Evolutionary conservation across 805 yeast species (phyloP).

Genomic region (Kluyveromyces dobzhanskii): DNA sequence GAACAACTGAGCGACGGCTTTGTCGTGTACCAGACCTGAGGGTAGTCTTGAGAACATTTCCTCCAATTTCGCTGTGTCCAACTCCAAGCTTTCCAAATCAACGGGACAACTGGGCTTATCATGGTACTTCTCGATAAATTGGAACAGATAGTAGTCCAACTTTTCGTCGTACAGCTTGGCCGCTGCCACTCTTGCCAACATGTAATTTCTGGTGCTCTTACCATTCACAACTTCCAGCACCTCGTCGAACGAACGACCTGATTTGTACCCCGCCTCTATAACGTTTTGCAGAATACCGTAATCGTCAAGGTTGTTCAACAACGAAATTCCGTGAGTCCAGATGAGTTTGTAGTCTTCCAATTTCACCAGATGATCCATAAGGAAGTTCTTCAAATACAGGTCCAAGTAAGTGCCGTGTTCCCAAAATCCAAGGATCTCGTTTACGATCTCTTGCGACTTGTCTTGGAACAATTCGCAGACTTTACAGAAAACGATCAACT

Average conservation of each 20-base stretch:
- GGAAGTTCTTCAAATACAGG: conserved; percentile 53
- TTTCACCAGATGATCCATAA: conserved; percentile 39
- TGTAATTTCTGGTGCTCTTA: conserved; percentile 45
- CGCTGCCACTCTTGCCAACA: conserved; percentile 44
- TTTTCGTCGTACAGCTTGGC: conserved; percentile 17
- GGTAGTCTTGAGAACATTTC: conserved; percentile 15
- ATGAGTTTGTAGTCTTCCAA: conserved; percentile 38
- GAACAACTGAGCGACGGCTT: conserved; percentile 15
- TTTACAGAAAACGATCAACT: conserved; percentile 49
- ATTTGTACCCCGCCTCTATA: conserved; percentile 30
- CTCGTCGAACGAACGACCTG: conserved; percentile 21
- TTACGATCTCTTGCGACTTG: conserved; percentile 31
- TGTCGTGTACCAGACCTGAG: conserved; percentile 39
- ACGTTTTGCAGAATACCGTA: conserved; percentile 32
- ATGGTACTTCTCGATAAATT: conserved; percentile 40
- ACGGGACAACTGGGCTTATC: conserved; percentile 56
- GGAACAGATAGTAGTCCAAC: conserved; percentile 25
- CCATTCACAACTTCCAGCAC: conserved; percentile 29
- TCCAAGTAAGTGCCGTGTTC: conserved; percentile 31
- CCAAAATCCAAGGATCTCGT: conserved; percentile 17
- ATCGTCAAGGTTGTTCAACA: conserved; percentile 58
- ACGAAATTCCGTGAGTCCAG: conserved; percentile 30
- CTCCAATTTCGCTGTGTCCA: conserved; percentile 18
- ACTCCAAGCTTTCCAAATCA: conserved; percentile 36
- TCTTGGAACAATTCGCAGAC: conserved; percentile 33